phyloP scores from a whole-genome alignment of 2,329 filamentous ascomycete genomes.

The Bisporella sp. region DNA sequence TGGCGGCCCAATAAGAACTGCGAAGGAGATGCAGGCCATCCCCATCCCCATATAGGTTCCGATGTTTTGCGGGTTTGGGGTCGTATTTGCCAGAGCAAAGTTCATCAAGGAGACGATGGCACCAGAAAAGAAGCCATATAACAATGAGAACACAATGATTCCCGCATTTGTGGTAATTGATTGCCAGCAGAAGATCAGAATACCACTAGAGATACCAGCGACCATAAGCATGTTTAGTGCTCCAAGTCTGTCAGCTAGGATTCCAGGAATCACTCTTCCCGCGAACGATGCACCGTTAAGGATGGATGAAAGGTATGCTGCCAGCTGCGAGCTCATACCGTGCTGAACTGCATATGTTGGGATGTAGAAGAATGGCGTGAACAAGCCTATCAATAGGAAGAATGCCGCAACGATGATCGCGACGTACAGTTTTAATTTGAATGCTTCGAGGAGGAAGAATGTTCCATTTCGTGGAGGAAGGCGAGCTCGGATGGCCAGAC shows the following conservation, averaged over 20 bases:
- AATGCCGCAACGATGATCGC: conserved; percentile 34
- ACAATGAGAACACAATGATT: conserved; percentile 4
- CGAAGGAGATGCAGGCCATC: conserved; percentile 56
- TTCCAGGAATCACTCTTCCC: conserved; percentile 29
- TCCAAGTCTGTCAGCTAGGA: conserved; percentile 28
- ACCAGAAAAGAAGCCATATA: conserved; percentile 16
- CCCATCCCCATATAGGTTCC: conserved; percentile 62
- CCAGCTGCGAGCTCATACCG: conserved; percentile 18
- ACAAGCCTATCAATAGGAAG: conserved; percentile 23
- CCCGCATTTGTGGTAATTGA: conserved; percentile 1
- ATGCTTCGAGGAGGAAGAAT: conserved; percentile 42
- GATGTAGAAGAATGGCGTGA: conserved; percentile 25
- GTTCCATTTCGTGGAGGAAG: conserved; percentile 33
- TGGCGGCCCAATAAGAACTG: conserved; percentile 58
- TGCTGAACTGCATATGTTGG: conserved; percentile 22
- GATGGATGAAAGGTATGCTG: conserved; percentile 5
- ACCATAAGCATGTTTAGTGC: conserved; percentile 24
- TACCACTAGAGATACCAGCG: conserved; percentile 20
- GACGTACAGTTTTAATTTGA: conserved; percentile 35
- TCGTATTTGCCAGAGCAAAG: conserved; percentile 27
- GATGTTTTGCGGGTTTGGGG: conserved; percentile 58
- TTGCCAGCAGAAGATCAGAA: conserved; percentile 16
- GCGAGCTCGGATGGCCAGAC: conserved; percentile 41
- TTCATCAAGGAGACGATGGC: conserved; percentile 25
- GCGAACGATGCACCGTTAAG: conserved; percentile 25